These are phyloP conservation scores for Akanthomyces dipterigenus DNA, from an alignment of 2,329 filamentous ascomycete genomes.

Conservation along the genomic window DNA sequence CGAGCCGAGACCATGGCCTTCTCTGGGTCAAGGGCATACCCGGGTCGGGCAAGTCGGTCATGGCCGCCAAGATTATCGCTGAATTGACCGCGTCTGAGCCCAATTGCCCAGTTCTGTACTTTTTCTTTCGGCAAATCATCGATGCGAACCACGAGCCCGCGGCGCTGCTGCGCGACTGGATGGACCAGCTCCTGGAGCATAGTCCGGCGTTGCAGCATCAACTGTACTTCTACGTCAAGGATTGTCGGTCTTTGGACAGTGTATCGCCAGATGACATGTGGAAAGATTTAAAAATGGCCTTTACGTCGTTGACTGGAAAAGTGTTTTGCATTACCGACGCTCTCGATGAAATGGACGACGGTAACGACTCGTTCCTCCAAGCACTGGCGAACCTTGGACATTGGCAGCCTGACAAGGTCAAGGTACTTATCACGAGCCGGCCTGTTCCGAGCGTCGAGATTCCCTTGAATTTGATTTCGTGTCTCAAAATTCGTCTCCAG, in stretches of 20 bases:
- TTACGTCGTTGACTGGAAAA: conserved; percentile 16
- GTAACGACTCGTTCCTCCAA: conserved; percentile 28
- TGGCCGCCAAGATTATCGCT: conserved; percentile 22
- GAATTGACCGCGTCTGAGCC: neutral
- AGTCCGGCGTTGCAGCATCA: conserved; percentile 23
- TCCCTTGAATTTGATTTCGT: conserved; percentile 20
- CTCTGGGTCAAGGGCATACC: conserved; percentile 31
- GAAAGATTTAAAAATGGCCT: conserved; percentile 13
- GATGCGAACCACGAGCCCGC: conserved; percentile 26
- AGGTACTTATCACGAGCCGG: conserved; percentile 38
- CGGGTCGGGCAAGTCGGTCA: conserved; percentile 32
- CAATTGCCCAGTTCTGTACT: conserved; percentile 26
- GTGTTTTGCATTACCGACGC: conserved; percentile 37
- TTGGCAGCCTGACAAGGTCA: conserved; percentile 26
- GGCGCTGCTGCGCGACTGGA: conserved; percentile 28
- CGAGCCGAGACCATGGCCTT: conserved; percentile 12
- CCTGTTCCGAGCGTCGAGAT: conserved; percentile 26
- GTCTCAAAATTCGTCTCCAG: conserved; percentile 29
- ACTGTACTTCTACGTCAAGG: conserved; percentile 25
- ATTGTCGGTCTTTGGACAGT: neutral
- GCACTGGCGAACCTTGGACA: conserved; percentile 26
- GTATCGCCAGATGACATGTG: neutral
- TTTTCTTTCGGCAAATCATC: conserved; percentile 35
- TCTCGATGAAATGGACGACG: conserved; percentile 41
- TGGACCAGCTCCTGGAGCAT: conserved; percentile 25